Evolutionary conservation across 495 filamentous ascomycete species (phyloP).

Genomic region (Trichoderma reesei): DNA sequence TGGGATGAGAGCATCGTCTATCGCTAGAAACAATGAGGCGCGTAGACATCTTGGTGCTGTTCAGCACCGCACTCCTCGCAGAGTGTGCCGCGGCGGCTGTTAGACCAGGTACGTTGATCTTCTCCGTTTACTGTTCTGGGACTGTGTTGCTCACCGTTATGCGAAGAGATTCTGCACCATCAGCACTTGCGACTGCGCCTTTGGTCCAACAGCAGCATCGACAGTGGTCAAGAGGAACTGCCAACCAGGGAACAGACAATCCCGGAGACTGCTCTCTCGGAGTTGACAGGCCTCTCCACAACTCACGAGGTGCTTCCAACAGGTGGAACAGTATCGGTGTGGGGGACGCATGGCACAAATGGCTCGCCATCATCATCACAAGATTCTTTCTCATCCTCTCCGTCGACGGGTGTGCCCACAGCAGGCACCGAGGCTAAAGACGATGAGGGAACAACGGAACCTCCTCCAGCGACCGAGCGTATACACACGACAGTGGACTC

Average conservation of each 20-base stretch:
- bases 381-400: background rate
- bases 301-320: background rate
- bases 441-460: background rate
- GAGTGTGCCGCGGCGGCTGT: background rate
- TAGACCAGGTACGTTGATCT: background rate
- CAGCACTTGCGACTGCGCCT: background rate
- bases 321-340: background rate
- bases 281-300: background rate
- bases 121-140: background rate
- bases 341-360: background rate
- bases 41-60: background rate
- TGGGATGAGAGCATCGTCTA: background rate
- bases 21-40: background rate
- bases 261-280: background rate
- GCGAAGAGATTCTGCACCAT: background rate
- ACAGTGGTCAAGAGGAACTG: background rate
- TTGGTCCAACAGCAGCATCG: background rate
- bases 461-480: background rate
- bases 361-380: background rate
- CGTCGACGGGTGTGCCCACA: no score
- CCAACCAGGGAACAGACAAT: background rate
- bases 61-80: background rate
- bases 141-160: background rate
- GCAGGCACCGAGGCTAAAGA: background rate
- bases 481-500: background rate